phyloP scores from a whole-genome alignment of 1,139 yeast genomes.

The Ashbya aceris region DNA sequence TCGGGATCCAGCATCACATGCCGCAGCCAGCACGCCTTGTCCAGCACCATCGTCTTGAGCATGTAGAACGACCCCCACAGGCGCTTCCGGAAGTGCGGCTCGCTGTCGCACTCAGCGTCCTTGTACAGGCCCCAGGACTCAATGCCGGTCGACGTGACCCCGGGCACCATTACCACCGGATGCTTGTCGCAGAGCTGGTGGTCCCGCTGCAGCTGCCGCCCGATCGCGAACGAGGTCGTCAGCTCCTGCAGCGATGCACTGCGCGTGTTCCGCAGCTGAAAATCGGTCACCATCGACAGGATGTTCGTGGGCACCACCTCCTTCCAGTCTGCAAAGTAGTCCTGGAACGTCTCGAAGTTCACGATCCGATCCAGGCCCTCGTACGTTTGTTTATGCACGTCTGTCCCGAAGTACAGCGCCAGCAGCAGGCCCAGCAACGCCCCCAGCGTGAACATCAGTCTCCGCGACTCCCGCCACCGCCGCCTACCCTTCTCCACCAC shows the following conservation, averaged over 20 bases:
- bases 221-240: constrained; percentile 83
- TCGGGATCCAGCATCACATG: constrained; percentile 82
- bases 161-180: constrained; percentile 91
- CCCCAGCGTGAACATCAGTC: constrained; percentile 42
- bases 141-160: constrained; percentile 89
- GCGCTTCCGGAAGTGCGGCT: constrained; percentile 77
- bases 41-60: constrained; percentile 86
- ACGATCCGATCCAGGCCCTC: constrained; percentile 41
- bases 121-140: constrained; percentile 87
- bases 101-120: constrained; percentile 70
- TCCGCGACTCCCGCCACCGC: constrained; percentile 29
- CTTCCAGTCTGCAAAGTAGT: constrained; percentile 54
- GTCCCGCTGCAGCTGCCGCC: constrained; percentile 48
- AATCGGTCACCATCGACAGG: constrained; percentile 50
- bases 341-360: constrained; percentile 43
- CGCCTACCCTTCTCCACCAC: constrained; percentile 10
- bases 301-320: constrained; percentile 60
- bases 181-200: constrained; percentile 47
- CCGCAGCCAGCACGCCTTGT: constrained; percentile 87
- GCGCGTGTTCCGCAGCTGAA: constrained; percentile 31
- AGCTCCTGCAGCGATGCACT: constrained; percentile 35
- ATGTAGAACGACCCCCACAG: constrained; percentile 96
- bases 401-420: constrained; percentile 53
- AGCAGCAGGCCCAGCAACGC: constrained; percentile 58
- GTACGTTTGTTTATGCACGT: constrained; percentile 20